Evolutionary conservation across 2,329 filamentous ascomycete species (phyloP).

Genomic region (Lachnellula cervina): DNA sequence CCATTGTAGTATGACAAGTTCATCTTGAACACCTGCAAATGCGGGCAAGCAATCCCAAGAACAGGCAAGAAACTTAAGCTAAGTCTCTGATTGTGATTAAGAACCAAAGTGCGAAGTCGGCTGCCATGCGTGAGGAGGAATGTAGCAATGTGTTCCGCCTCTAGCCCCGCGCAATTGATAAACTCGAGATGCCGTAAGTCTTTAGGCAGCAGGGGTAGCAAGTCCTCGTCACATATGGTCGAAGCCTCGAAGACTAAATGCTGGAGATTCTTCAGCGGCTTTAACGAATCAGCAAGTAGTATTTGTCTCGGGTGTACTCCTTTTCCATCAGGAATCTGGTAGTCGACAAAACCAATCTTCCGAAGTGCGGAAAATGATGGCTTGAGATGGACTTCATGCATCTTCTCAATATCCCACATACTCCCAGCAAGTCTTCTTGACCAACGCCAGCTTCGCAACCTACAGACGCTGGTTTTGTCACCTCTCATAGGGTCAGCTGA

Average conservation of each 20-base stretch:
- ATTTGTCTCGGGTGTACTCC: slow-evolving; percentile 35
- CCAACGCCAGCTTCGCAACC: slow-evolving; percentile 55
- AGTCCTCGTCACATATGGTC: slow-evolving; percentile 60
- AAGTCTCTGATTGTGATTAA: slow-evolving; percentile 76
- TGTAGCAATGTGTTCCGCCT: slow-evolving; percentile 56
- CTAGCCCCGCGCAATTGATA: slow-evolving; percentile 73
- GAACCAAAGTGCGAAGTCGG: slow-evolving; percentile 59
- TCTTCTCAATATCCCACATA: slow-evolving; percentile 42
- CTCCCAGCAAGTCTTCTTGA: slow-evolving; percentile 49
- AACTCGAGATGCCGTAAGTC: slow-evolving; percentile 65
- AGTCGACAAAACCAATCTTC: slow-evolving; percentile 58
- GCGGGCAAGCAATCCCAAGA: slow-evolving; percentile 63
- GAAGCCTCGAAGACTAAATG: slow-evolving; percentile 72
- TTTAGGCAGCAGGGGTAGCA: slow-evolving; percentile 65
- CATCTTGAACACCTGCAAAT: slow-evolving; percentile 66
- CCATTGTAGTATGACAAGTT: slow-evolving; percentile 75
- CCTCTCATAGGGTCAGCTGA: slow-evolving; percentile 20
- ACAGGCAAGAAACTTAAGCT: slow-evolving; percentile 68
- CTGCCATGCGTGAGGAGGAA: slow-evolving; percentile 66
- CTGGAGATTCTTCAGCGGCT: slow-evolving; percentile 57
- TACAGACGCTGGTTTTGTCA: slow-evolving; percentile 28
- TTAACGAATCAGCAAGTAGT: slow-evolving; percentile 39
- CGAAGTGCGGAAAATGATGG: slow-evolving; percentile 52
- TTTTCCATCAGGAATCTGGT: slow-evolving; percentile 49
- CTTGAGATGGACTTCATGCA: slow-evolving; percentile 49